Base-by-base conservation (phyloP, 768 basidiomycete species). In the Lentinula edodes region DNA sequence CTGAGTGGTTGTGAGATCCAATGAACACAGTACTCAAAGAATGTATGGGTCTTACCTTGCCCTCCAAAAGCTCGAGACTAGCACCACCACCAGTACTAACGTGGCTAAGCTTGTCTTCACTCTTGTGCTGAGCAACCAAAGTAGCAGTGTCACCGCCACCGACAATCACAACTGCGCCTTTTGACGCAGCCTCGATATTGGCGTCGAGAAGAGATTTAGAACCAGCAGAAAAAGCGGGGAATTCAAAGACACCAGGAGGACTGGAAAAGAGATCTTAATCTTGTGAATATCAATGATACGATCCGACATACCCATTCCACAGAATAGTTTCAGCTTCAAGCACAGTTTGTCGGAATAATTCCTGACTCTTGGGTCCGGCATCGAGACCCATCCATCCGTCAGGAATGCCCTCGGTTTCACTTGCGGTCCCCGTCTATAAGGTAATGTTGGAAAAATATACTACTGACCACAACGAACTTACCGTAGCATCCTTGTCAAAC, bases 81-180 rank as follows among this genome's bases (percentile, higher is more conserved):
- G 93, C 93, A 56, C 93, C 93, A 51, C 91, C 96, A 64, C 96
- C 96, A 41, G 96, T 99, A 73, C 91, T 93, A 68, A 99, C 93
- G 76, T 99, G 96, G 75, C 91, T 95, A 65, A 99, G 80, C 73
- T 93, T 87, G 67, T 89, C 87, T 74, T 99, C 96, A 16, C 86
- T 86, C 10, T 78, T 79, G 70, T 89, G 83, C 66, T 95, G 86
- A n/a, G 91, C 95, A 59, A 88, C 95, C 39, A 98, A 83, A 5
- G 96, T 98, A n/a, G 96, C 96, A 45, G 93, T 96, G 73, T 95
- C 94, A 64, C 93, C 93, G 66, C 94, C 95, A 59, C 96, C 96
- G 61, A 98, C 89, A 68, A 99, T 98, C 64, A 99, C 96, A 6
- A 88, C 91, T 9, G 93, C 80, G 28, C 95, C 95, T 23, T 86